Base-by-base conservation (phyloP, 176 grass and related monocot genomes). In the Elaeis guineensis region DNA sequence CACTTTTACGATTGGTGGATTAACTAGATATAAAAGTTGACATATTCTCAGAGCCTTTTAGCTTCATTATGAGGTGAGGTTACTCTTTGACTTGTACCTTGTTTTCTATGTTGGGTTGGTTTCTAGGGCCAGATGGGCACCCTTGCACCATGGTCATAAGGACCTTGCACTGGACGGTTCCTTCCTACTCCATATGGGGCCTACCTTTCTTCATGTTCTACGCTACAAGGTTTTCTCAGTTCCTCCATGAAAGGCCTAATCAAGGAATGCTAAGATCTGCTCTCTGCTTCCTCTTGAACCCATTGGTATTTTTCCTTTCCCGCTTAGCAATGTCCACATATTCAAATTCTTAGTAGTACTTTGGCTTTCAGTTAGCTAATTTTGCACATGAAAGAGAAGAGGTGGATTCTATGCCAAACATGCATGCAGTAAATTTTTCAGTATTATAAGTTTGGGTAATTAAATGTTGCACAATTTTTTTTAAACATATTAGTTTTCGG, bases 171-270 rank as follows among this genome's bases (percentile, higher is more conserved):
- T 98, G 93, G 93, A 86, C 86, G 49, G 87, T 98, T 44, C 93
- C 93, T 7, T 98, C 93, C 25, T 98, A 98, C 77, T 98, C 93
- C 60, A 89, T 98, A 44, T 98, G 84, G 93, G 93, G 93, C 2
- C 57, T 98, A 21, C 93, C 93, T 16, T 92, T 98, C 79, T 98
- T 78, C 77, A 54, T 98, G 51, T 92, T 98, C 93, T 98, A 79
- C 70, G 89, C 93, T 51, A 98, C 87, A 0, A 86, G 93, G 2
- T 75, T 82, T 14, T 75, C 93, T 7, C 93, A 98, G 67, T 85
- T 98, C 73, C 65, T 98, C 12, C 86, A 98, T 70, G 73, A 92
- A 77, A 79, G 87, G 4, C 93, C 93, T 25, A 76, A 79, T 74
- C 84, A 88, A 72, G 82, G 93, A 4, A 0, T 85, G 29, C 20